A percentile compares a stretch with the other conserved stretches of the same genome.
Evolutionary conservation across 441 rosid genomes (phyloP).

Genomic region (Euphorbia celastroides): DNA sequence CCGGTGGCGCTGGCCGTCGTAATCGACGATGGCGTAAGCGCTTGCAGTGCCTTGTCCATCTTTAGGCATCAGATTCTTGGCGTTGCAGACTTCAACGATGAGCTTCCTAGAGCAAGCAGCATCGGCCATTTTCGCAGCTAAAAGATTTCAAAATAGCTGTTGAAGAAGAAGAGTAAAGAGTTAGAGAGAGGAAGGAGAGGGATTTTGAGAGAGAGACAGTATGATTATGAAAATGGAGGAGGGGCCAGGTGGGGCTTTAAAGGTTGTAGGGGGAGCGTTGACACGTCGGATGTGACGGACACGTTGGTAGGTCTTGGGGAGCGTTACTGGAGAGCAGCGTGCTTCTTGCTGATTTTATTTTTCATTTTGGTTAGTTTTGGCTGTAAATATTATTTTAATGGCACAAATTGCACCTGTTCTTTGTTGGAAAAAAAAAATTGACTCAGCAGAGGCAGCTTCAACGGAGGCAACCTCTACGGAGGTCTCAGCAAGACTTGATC

Average conservation of each 20-base stretch:
- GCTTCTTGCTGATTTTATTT: conserved; percentile 22
- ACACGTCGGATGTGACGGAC: conserved; percentile 23
- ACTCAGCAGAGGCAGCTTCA: no score
- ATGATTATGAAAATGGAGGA: neutral
- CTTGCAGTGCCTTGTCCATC: conserved; percentile 91
- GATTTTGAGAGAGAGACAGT: neutral
- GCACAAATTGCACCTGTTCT: neutral
- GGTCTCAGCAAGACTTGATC: no score
- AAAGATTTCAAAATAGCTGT: neutral
- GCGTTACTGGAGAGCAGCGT: conserved; percentile 17
- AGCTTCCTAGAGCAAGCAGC: conserved; percentile 41
- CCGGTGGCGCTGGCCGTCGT: conserved; percentile 67
- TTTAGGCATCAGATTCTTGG: conserved; percentile 73
- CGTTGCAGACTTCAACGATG: conserved; percentile 64
- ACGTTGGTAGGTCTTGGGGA: conserved; percentile 30
- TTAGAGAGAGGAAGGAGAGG: neutral
- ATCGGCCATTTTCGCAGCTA: conserved; percentile 45
- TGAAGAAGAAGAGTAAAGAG: neutral
- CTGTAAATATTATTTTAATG: neutral
- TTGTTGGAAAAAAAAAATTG: no score
- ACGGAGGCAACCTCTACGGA: no score
- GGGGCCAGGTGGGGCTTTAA: conserved; percentile 15
- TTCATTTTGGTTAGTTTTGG: neutral
- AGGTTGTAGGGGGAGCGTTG: conserved; percentile 27
- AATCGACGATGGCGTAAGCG: conserved; percentile 68